These are phyloP conservation scores for Echinochloa phyllopogon DNA, from an alignment of 176 grass and related monocot genomes.

Conservation along the genomic window DNA sequence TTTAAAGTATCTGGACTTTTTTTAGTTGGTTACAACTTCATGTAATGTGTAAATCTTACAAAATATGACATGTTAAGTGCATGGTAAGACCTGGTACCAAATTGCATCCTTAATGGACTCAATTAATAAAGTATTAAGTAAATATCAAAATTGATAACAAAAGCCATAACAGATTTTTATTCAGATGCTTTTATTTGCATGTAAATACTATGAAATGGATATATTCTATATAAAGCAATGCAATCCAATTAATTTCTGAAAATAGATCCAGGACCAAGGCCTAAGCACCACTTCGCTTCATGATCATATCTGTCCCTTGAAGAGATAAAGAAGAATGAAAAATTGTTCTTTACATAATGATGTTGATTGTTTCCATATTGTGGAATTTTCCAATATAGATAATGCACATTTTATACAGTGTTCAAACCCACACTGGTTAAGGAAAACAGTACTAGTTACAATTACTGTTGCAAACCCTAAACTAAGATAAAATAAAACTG, in stretches of 20 bases:
- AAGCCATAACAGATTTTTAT: not conserved
- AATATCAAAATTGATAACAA: not conserved
- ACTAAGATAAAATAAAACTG: not conserved
- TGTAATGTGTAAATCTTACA: not conserved
- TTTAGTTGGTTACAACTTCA: not conserved
- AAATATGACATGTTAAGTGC: not conserved
- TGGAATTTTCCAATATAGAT: not conserved
- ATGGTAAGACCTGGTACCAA: not conserved
- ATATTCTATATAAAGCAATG: not conserved
- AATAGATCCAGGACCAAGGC: not conserved
- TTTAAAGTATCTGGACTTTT: not conserved
- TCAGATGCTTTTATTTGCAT: not conserved
- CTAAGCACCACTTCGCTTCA: not conserved
- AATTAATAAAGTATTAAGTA: conserved; percentile 18
- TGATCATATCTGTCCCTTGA: not conserved
- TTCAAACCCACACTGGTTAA: not conserved
- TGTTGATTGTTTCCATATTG: not conserved
- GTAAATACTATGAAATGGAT: not conserved
- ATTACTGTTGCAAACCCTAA: not conserved
- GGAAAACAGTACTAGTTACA: not conserved
- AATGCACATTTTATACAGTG: not conserved
- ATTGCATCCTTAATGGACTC: not conserved
- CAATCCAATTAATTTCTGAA: not conserved
- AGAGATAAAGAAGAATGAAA: conserved; percentile 1
- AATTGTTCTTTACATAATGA: not conserved